phyloP scores from a whole-genome alignment of 768 basidiomycete species.

The Boletus fagicola region DNA sequence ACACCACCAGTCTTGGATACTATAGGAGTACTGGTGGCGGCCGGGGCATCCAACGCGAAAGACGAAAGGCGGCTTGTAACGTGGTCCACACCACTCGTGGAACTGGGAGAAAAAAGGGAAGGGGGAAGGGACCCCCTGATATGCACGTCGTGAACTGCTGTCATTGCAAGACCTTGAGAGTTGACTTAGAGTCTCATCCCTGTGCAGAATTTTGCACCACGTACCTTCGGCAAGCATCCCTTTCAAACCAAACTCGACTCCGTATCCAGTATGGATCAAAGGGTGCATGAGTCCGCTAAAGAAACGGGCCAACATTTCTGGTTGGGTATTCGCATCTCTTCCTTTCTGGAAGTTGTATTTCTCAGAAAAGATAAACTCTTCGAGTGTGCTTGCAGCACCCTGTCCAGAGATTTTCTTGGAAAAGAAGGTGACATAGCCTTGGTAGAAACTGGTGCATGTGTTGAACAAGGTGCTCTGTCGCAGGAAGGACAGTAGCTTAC shows the following conservation, averaged over 20 bases:
- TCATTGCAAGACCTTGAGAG: slow-evolving; percentile 25
- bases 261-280: slow-evolving; percentile 61
- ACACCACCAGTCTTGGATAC: slow-evolving; percentile 6
- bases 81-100: background rate
- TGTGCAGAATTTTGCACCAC: background rate
- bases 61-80: slow-evolving; percentile 7
- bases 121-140: slow-evolving; percentile 33
- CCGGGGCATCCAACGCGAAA: slow-evolving; percentile 3
- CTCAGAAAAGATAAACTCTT: slow-evolving; percentile 34
- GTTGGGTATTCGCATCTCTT: slow-evolving; percentile 29
- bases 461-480: background rate
- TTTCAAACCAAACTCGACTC: slow-evolving; percentile 59
- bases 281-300: slow-evolving; percentile 54
- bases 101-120: slow-evolving; percentile 9
- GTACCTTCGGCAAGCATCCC: slow-evolving; percentile 64
- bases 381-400: slow-evolving; percentile 17
- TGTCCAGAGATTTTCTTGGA: slow-evolving; percentile 14
- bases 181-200: background rate
- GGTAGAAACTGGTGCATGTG: slow-evolving; percentile 22
- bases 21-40: background rate
- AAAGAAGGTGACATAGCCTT: slow-evolving; percentile 30
- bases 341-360: slow-evolving; percentile 25
- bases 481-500: slow-evolving; percentile 5
- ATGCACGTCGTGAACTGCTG: slow-evolving; percentile 32
- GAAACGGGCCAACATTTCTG: slow-evolving; percentile 54